Evolutionary conservation across 2,329 filamentous ascomycete genomes (phyloP).

Genomic region (Macrophomina phaseolina): DNA sequence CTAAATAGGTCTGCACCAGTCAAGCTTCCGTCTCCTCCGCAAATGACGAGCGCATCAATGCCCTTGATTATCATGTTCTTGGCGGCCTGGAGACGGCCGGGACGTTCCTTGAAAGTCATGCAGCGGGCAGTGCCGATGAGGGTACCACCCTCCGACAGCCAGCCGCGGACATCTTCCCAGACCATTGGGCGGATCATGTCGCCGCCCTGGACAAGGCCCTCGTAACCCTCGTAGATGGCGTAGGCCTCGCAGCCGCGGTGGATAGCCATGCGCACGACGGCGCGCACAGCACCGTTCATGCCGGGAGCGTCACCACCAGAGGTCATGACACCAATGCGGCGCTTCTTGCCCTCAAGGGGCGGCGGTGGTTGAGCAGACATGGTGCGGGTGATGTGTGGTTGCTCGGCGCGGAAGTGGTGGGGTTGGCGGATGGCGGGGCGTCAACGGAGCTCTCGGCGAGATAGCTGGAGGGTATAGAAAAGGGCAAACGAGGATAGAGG

Average conservation of each 20-base stretch:
- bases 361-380: conserved; percentile 38
- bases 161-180: conserved; percentile 95
- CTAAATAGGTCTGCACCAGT: conserved; percentile 96
- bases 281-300: conserved; percentile 91
- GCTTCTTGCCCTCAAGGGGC: conserved; percentile 56
- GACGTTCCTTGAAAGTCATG: conserved; percentile 87
- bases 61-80: conserved; percentile 94
- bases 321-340: conserved; percentile 87
- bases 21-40: conserved; percentile 93
- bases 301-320: conserved; percentile 92
- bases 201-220: conserved; percentile 88
- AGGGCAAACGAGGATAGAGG: not conserved
- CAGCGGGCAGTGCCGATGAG: conserved; percentile 94
- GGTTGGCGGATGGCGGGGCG: conserved; percentile 6
- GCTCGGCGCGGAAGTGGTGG: conserved; percentile 9
- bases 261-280: conserved; percentile 89
- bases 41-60: conserved; percentile 95
- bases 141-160: conserved; percentile 90
- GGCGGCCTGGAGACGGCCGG: conserved; percentile 81
- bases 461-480: not conserved
- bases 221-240: conserved; percentile 84
- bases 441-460: conserved; percentile 1
- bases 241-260: conserved; percentile 65
- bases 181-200: conserved; percentile 85
- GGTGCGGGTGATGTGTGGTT: not conserved